Percentiles rank a stretch among this genome's conserved stretches.
Conservation (phyloP, 2,329 filamentous ascomycete species). For the Trichoderma endophyticum region DNA sequence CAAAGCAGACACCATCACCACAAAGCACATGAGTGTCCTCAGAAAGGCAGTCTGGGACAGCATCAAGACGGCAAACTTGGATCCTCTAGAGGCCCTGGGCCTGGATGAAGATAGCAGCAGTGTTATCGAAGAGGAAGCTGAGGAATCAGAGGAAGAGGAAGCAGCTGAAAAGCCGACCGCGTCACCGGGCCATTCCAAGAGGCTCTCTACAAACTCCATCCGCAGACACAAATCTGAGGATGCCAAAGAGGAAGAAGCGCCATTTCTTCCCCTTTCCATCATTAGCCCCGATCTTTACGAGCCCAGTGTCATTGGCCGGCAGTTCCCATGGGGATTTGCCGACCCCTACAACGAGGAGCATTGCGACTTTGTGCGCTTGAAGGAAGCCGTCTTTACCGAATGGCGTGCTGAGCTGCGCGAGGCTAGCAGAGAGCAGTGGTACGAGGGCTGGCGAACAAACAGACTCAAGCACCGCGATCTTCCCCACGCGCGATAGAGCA, state of each 20-base stretch:
- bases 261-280: slow-evolving; percentile 84
- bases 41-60: slow-evolving; percentile 90
- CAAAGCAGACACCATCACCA: slow-evolving; percentile 96
- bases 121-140: slow-evolving; percentile 55
- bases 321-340: slow-evolving; percentile 95
- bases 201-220: slow-evolving; percentile 45
- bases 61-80: slow-evolving; percentile 78
- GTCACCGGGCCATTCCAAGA: slow-evolving; percentile 41
- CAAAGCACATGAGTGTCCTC: slow-evolving; percentile 85
- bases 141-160: slow-evolving; percentile 29
- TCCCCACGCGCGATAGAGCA: slow-evolving; percentile 33
- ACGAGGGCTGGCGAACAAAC: slow-evolving; percentile 88
- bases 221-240: slow-evolving; percentile 45
- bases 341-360: slow-evolving; percentile 88
- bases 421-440: slow-evolving; percentile 88
- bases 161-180: slow-evolving; percentile 30
- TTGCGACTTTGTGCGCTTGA: slow-evolving; percentile 88
- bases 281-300: slow-evolving; percentile 93
- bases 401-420: slow-evolving; percentile 91
- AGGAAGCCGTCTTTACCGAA: slow-evolving; percentile 88
- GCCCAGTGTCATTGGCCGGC: slow-evolving; percentile 72
- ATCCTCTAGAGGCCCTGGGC: slow-evolving; percentile 82
- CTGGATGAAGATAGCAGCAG: slow-evolving; percentile 72
- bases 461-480: slow-evolving; percentile 56
- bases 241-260: slow-evolving; percentile 50